Conservation (phyloP, 352 stramenopile species). For the Globisporangium paroecandrum region DNA sequence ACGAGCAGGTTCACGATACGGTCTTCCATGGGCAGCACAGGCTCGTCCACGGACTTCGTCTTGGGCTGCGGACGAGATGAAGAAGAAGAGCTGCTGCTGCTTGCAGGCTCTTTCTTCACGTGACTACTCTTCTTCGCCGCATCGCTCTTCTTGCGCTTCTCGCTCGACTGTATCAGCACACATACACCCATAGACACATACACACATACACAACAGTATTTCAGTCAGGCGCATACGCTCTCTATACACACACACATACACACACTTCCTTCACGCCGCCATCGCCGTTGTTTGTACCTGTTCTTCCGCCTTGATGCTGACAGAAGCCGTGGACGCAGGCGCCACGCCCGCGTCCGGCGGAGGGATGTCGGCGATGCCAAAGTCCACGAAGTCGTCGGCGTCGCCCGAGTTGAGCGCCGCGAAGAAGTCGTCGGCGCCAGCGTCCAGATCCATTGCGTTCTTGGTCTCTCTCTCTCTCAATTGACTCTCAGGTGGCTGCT, state of each 20-base stretch:
- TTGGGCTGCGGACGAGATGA: constrained; percentile 28
- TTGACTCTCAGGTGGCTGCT: background rate
- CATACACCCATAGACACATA: too few relatives aligned
- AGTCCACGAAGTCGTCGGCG: constrained; percentile 57
- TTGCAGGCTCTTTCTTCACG: constrained; percentile 36
- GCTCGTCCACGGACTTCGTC: constrained; percentile 39
- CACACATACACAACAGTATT: background rate
- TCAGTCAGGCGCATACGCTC: background rate
- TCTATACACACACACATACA: background rate
- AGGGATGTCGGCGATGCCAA: constrained; percentile 25
- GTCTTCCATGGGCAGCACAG: constrained; percentile 79
- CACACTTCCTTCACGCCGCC: background rate
- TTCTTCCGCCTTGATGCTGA: constrained; percentile 13
- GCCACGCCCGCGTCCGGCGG: constrained; percentile 18
- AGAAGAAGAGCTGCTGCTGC: constrained; percentile 15
- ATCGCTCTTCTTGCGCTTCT: constrained; percentile 52
- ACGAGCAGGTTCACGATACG: constrained; percentile 85
- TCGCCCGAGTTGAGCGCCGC: constrained; percentile 65
- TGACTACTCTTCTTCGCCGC: constrained; percentile 29
- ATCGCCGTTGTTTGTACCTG: constrained; percentile 11
- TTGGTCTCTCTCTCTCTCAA: background rate
- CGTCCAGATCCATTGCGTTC: constrained; percentile 65
- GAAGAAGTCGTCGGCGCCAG: constrained; percentile 79
- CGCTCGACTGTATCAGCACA: constrained; percentile 10
- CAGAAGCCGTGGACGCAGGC: background rate